Base-by-base conservation (phyloP, 1,139 yeast species). In the Nematodospora anomalae region DNA sequence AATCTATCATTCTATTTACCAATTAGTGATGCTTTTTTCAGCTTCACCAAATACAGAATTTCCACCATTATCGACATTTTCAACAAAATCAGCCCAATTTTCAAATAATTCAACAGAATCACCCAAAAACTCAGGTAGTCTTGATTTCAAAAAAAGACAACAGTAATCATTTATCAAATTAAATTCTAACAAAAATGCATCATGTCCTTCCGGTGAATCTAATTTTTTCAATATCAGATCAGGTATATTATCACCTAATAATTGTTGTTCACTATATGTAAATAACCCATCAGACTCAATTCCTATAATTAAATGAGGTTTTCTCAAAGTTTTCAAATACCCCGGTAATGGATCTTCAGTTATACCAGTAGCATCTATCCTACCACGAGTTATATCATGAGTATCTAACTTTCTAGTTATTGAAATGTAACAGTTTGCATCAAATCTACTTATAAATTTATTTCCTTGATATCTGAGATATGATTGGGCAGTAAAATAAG, bases 161-260 rank as follows among this genome's bases (percentile, higher is more conserved):
- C 95, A 80, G 46, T 83, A 70, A 26, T 74, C 66, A 58, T 94
- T 87, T 41, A 92, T 88, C 38, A 81, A 79, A 36, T 80, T 84
- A 60, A 92, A 92, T 59, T 92, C 98, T 35, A 92, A 69, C 44
- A 92, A 66, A 55, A 92, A 92, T 2, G 98, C 98, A 66, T 92
- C 98, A 56, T 92, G 98, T 12, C 98, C 98, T 53, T 92, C 98
- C n/a, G 94, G 95, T 1, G 97, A 88, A 45, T 83, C 79, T 35
- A 92, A 81, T 50, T 79, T 79, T 47, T 80, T 80, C 45, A 92
- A 67, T 5, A 51, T 59, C 2, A 95, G 74, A 47, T 83, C 72
- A 4, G 94, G 94, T 40, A 92, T 76, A 55, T 80, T 67, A 30
- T 78, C 74, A 1, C 95, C 95, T 37, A 92, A 70, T 38, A 82